Evolutionary conservation across 495 filamentous ascomycete genomes (phyloP).

Genomic region (Penicillium maclennaniae): DNA sequence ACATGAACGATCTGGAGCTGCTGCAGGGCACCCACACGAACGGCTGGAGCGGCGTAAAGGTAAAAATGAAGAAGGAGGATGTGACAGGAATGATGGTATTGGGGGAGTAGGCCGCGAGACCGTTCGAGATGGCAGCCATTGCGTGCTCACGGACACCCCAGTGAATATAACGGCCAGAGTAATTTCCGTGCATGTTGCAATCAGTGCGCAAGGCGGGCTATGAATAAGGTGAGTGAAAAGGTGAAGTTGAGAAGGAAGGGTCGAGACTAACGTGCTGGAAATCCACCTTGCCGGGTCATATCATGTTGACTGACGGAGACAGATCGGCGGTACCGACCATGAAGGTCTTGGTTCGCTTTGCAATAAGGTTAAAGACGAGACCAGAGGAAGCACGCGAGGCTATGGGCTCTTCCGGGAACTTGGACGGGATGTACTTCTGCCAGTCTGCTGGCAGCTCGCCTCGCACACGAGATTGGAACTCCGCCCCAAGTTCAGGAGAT

Average conservation of each 20-base stretch:
- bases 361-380: conserved; percentile 49
- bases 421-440: conserved; percentile 41
- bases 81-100: conserved; percentile 52
- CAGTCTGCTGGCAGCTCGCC: conserved; percentile 46
- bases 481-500: conserved; percentile 43
- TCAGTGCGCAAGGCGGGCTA: conserved; percentile 41
- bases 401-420: conserved; percentile 45
- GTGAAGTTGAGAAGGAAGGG: background rate
- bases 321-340: conserved; percentile 61
- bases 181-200: conserved; percentile 47
- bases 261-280: conserved; percentile 47
- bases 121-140: conserved; percentile 51
- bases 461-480: conserved; percentile 44
- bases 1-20: conserved; percentile 54
- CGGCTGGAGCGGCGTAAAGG: conserved; percentile 53
- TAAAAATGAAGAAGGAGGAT: conserved; percentile 61
- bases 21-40: conserved; percentile 58
- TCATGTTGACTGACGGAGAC: conserved; percentile 55
- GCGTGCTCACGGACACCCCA: conserved; percentile 51
- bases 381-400: conserved; percentile 48
- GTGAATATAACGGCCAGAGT: conserved; percentile 49
- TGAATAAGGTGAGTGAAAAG: background rate
- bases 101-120: conserved; percentile 48
- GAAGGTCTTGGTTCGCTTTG: conserved; percentile 43
- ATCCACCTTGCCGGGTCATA: conserved; percentile 50